Evolutionary conservation across 441 rosid genomes (phyloP), one percentile per base, ranked within the genome.

Genomic region (Erodium moschatum): DNA sequence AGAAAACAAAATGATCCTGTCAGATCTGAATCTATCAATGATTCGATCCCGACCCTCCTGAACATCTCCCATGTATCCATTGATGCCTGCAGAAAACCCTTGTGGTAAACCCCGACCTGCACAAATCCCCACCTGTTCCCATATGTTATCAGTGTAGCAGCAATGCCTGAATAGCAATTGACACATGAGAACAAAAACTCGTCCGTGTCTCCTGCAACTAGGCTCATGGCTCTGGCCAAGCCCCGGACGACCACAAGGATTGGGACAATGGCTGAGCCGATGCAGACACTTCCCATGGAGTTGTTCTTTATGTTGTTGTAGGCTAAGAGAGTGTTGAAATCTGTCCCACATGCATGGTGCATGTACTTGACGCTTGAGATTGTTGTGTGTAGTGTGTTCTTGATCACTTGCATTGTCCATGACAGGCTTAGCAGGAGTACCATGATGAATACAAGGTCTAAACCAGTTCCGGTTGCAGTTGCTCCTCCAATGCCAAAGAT

Each of bases 91-190:
- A 86, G 70, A 56, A 92, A 83, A 8, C 89, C 93, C 77, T 83
- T 85, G 21, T 81, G 78, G 61, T 81, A 82, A 1, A 82, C 84
- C 44, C 93, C 95, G 1, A 87, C 88, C 29, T 85, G 90, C n/a
- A 92, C 98, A 70, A 90, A 87, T 0, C 89, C 96, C 90, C 93
- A 92, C 70, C 87, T 73, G 69, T 92, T 92, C 21, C 88, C 95
- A 38, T 31, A 77, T 10, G 65, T 76, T 16, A 79, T 75, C 5
- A 88, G 78, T 33, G 76, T 74, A 16, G 82, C 81, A 35, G 85
- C 92, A 7, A 88, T 69, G 62, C 73, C 66, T 7, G 86, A 83
- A 75, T 84, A 91, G 76, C 97, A 91, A 52, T 80, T 63, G 18
- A 80, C 92, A 75, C 89, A 88, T 0, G 92, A 82, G 75, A 86